Evolutionary conservation across 2,329 filamentous ascomycete species (phyloP), one percentile per base, ranked within the genome.

Genomic region (Pleurostoma richardsiae): DNA sequence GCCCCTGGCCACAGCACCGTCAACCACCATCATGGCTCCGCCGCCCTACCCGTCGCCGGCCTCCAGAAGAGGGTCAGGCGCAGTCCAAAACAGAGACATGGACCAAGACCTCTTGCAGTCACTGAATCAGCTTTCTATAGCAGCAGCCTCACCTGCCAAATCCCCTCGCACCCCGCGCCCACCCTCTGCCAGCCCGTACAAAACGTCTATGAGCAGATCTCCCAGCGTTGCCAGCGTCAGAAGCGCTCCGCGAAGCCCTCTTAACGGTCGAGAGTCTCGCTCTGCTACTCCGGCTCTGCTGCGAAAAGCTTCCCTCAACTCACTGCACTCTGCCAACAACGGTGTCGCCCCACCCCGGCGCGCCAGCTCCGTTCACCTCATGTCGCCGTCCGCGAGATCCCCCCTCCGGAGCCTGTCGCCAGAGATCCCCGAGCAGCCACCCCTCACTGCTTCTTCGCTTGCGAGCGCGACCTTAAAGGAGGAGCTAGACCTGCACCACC

Each of bases 381-480:
- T 69, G 39, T 75, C 76, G 11, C 70, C 76, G 3, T 64, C 67
- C 11, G 52, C 64, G 29, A 69, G 64, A 33, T 68, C 69, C 27
- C 64, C 69, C 3, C 57, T 66, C 10, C 53, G 65, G 38, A 58
- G 62, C 28, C 54, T 55, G 40, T 62, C 65, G 39, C 62, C 64
- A 27, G 61, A 68, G 29, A 53, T 62, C 27, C 64, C 65, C 11
- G 65, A 67, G 48, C 67, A 63, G 48, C 66, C 70, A 4, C 57
- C 63, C 5, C 64, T 66, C n/a, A 82, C 75, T 1, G 67, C 77
- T 10, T 66, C 65, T 38, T 71, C 77, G 29, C 68, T 92, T 40
- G 88, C 88, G 4, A 77, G 74, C 42, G 75, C 80, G 6, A 82
- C 86, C 63, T 88, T 95, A 59, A 72, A 74, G 51, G 79, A 76